A percentile compares a stretch with the other conserved stretches of the same genome.
These are phyloP conservation scores for Picea sitchensis DNA, from an alignment of 75 land plant genomes.

Conservation along the genomic window DNA sequence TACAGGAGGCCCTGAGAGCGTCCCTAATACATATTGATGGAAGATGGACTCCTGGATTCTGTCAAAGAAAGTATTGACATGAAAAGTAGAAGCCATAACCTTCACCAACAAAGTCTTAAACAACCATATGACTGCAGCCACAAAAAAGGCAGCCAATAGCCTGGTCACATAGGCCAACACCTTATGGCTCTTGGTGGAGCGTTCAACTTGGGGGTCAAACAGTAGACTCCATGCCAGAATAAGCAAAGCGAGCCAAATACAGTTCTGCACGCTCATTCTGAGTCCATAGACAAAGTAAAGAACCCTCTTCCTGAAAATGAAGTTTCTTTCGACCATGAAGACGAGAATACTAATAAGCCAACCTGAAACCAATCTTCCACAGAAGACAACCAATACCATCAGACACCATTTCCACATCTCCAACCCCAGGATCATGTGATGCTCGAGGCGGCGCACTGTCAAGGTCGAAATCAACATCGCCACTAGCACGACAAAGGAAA, in stretches of 20 bases:
- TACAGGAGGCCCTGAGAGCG: conserved; percentile 75
- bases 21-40: conserved; percentile 71
- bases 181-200: conserved; percentile 20
- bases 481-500: conserved; percentile 35
- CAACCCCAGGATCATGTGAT: conserved; percentile 42
- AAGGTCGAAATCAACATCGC: conserved; percentile 43
- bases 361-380: conserved; percentile 70
- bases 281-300: conserved; percentile 75
- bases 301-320: conserved; percentile 65
- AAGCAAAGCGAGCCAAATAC: conserved; percentile 79
- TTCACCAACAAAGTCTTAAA: conserved; percentile 66
- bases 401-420: conserved; percentile 87
- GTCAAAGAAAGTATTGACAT: conserved; percentile 79
- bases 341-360: conserved; percentile 54
- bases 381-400: conserved; percentile 55
- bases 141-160: conserved; percentile 40
- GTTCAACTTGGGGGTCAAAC: conserved; percentile 40
- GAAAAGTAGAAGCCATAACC: conserved; percentile 72
- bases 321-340: conserved; percentile 62
- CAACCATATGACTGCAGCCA: conserved; percentile 61
- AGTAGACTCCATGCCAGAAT: conserved; percentile 56
- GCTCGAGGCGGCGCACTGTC: conserved; percentile 17
- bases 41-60: conserved; percentile 81
- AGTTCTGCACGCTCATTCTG: conserved; percentile 63
- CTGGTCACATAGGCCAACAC: conserved; percentile 49